A percentile compares a stretch with the other conserved stretches of the same genome.
These are phyloP conservation scores for Xylaria multiplex DNA, from an alignment of 2,329 filamentous ascomycete species.

Conservation along the genomic window DNA sequence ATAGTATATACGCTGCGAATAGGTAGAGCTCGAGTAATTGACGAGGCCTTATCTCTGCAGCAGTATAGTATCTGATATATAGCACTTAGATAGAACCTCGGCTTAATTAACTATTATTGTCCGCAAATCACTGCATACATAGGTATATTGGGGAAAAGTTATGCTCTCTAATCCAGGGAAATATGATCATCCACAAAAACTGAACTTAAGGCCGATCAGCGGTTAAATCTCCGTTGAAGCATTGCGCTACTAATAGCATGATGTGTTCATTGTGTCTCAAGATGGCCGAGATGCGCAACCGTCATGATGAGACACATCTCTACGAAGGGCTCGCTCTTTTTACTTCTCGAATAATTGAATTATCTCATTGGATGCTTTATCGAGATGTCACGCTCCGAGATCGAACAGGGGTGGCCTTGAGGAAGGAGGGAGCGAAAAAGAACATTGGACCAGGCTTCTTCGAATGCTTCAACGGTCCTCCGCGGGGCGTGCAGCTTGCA, in stretches of 20 bases:
- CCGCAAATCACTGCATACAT: constrained; percentile 5
- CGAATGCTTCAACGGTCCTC: constrained; percentile 43
- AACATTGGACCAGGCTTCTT: constrained; percentile 22
- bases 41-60: not conserved
- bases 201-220: constrained; percentile 41
- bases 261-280: constrained; percentile 32
- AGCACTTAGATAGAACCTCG: not conserved
- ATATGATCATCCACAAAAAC: constrained; percentile 25
- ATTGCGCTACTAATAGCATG: constrained; percentile 32
- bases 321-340: constrained; percentile 29
- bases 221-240: constrained; percentile 44
- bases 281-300: constrained; percentile 44
- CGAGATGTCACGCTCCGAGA: constrained; percentile 39
- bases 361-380: constrained; percentile 44
- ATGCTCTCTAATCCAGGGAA: constrained; percentile 23
- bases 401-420: constrained; percentile 23
- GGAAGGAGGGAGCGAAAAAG: constrained; percentile 6
- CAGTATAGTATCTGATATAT: constrained; percentile 1
- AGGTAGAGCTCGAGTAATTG: not conserved
- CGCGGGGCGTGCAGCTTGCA: constrained; percentile 43
- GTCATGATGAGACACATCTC: constrained; percentile 45
- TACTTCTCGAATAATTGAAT: constrained; percentile 25
- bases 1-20: not conserved
- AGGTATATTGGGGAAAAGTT: not conserved
- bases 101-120: constrained; percentile 16